Evolutionary conservation across 768 basidiomycete genomes (phyloP).

Genomic region (Symmetrospora coprosmae): DNA sequence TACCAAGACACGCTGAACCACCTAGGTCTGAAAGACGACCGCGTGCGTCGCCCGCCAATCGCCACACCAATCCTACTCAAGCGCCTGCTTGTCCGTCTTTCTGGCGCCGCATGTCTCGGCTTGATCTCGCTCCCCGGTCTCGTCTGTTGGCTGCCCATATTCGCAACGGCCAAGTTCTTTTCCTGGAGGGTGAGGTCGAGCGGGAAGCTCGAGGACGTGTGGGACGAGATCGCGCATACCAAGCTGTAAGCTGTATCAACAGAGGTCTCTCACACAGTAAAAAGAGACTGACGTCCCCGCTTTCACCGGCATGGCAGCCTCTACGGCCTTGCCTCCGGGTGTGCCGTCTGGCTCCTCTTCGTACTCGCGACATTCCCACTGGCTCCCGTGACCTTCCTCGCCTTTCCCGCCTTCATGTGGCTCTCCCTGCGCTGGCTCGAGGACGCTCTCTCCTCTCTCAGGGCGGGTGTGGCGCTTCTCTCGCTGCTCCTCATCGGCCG

Average conservation of each 20-base stretch:
- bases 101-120: slow-evolving; percentile 52
- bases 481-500: slow-evolving; percentile 54
- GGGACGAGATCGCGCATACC: slow-evolving; percentile 79
- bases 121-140: slow-evolving; percentile 60
- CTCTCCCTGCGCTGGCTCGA: slow-evolving; percentile 77
- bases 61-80: slow-evolving; percentile 46
- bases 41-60: slow-evolving; percentile 52
- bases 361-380: slow-evolving; percentile 52
- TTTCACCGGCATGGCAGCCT: slow-evolving; percentile 36
- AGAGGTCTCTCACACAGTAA: too few relatives aligned
- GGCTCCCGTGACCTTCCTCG: slow-evolving; percentile 46
- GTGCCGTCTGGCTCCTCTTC: slow-evolving; percentile 51
- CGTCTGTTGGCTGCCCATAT: slow-evolving; percentile 67
- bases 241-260: slow-evolving; percentile 43
- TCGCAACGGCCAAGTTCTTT: slow-evolving; percentile 34
- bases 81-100: slow-evolving; percentile 52
- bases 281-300: not conserved
- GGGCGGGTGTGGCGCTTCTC: slow-evolving; percentile 53
- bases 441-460: slow-evolving; percentile 62
- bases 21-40: slow-evolving; percentile 70
- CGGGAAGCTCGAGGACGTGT: slow-evolving; percentile 70
- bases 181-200: not conserved
- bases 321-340: slow-evolving; percentile 61
- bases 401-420: slow-evolving; percentile 72
- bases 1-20: slow-evolving; percentile 59